Evolutionary conservation across 2,329 filamentous ascomycete genomes (phyloP).

Genomic region (Aspergillus carbonarius): DNA sequence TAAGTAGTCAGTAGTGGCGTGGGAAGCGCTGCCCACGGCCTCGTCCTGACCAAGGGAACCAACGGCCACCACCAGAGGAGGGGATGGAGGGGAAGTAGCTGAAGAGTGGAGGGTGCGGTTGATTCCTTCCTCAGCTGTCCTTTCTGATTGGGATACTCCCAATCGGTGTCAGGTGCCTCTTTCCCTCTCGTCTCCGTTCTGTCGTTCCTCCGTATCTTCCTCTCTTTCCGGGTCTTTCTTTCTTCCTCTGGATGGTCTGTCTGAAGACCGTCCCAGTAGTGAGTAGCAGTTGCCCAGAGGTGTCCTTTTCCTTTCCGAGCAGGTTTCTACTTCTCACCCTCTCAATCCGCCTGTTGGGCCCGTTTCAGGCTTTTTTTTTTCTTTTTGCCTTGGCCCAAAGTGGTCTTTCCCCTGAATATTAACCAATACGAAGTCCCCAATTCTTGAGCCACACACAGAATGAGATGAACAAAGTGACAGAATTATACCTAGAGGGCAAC

Average conservation of each 20-base stretch:
- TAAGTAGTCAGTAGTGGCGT: neutral
- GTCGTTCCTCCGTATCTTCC: neutral
- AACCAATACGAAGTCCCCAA: conserved; percentile 8
- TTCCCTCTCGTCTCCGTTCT: neutral
- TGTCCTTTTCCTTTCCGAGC: neutral
- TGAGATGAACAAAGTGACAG: neutral
- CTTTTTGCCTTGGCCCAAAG: neutral
- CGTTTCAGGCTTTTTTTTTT: conserved; percentile 1
- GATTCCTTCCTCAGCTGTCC: neutral
- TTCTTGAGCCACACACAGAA: conserved; percentile 5
- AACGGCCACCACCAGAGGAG: neutral
- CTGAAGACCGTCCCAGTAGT: no score
- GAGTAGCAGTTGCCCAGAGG: neutral
- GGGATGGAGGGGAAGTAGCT: neutral
- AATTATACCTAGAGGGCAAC: conserved; percentile 9
- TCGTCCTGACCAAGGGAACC: neutral
- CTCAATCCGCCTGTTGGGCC: neutral
- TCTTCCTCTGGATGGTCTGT: no score
- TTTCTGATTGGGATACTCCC: conserved; percentile 8
- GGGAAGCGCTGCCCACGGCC: neutral
- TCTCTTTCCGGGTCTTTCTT: neutral
- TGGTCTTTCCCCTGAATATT: conserved; percentile 2
- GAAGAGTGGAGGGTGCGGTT: neutral
- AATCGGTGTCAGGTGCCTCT: conserved; percentile 8
- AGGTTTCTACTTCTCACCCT: neutral